Percentiles rank a stretch among this genome's conserved stretches.
phyloP scores from a whole-genome alignment of 2,329 filamentous ascomycete species.

The Hirsutella thompsonii region DNA sequence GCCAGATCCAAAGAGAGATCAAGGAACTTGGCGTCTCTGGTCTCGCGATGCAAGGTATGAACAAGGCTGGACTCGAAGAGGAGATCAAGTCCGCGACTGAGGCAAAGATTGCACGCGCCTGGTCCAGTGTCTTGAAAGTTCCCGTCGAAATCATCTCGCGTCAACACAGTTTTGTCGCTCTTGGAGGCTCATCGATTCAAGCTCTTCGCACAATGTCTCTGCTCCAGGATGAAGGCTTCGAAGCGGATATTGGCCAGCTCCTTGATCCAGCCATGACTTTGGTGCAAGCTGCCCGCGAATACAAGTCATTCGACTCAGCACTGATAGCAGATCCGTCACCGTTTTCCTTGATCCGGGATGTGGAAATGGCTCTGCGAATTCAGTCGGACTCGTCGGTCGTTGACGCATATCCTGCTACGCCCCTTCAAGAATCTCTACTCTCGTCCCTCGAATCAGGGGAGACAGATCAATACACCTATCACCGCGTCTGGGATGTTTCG shows the following conservation, averaged over 20 bases:
- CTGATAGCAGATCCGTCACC: neutral
- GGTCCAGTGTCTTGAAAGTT: neutral
- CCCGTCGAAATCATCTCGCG: neutral
- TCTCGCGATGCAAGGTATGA: too few species aligned
- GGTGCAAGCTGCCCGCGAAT: neutral
- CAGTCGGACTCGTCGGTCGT: neutral
- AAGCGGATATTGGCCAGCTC: neutral
- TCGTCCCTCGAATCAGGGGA: neutral
- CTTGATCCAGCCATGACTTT: neutral
- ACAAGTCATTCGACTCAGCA: neutral
- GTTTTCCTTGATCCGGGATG: slow-evolving; percentile 3
- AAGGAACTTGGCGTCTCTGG: neutral
- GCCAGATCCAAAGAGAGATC: neutral
- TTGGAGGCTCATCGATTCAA: neutral
- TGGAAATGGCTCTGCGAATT: neutral
- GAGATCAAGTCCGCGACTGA: too few species aligned
- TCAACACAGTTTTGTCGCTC: neutral
- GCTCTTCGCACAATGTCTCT: neutral
- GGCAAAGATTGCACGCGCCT: neutral
- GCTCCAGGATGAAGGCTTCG: neutral
- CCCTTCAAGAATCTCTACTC: slow-evolving; percentile 11
- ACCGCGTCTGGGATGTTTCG: slow-evolving; percentile 6
- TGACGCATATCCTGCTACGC: slow-evolving; percentile 12
- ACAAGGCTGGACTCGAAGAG: too few species aligned
- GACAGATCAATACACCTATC: slow-evolving; percentile 8